These are phyloP conservation scores for Venturia carpophila DNA, from an alignment of 2,329 filamentous ascomycete genomes.

Conservation along the genomic window DNA sequence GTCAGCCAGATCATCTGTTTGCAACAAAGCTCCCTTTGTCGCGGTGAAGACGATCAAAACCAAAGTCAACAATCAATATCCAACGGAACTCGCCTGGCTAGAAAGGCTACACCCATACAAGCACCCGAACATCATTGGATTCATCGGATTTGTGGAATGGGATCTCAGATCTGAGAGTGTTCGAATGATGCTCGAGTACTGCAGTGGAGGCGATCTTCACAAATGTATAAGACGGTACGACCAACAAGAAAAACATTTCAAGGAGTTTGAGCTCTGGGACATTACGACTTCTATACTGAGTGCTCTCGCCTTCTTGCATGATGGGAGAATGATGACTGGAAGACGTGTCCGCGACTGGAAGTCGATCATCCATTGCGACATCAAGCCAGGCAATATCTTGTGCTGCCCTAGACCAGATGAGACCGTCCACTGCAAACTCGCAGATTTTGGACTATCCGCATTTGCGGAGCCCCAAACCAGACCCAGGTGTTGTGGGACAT, in stretches of 20 bases:
- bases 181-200: constrained; percentile 13
- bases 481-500: constrained; percentile 6
- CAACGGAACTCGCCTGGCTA: not conserved
- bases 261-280: constrained; percentile 12
- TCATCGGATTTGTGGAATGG: not conserved
- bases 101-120: not conserved
- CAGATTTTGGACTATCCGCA: not conserved
- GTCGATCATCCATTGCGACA: constrained; percentile 8
- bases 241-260: not conserved
- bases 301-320: constrained; percentile 5
- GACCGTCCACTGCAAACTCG: not conserved
- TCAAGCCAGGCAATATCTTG: not conserved
- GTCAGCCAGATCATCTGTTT: not conserved
- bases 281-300: not conserved
- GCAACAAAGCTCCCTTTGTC: not conserved
- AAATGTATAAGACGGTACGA: not conserved
- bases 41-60: not conserved
- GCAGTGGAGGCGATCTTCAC: not conserved
- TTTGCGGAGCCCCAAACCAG: not conserved
- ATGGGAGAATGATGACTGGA: not conserved
- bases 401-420: not conserved
- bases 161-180: not conserved
- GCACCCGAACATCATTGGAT: not conserved
- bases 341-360: not conserved
- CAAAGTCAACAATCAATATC: not conserved